Base-by-base conservation (phyloP, 108 stramenopile species). In the Nitzschia inconspicua region DNA sequence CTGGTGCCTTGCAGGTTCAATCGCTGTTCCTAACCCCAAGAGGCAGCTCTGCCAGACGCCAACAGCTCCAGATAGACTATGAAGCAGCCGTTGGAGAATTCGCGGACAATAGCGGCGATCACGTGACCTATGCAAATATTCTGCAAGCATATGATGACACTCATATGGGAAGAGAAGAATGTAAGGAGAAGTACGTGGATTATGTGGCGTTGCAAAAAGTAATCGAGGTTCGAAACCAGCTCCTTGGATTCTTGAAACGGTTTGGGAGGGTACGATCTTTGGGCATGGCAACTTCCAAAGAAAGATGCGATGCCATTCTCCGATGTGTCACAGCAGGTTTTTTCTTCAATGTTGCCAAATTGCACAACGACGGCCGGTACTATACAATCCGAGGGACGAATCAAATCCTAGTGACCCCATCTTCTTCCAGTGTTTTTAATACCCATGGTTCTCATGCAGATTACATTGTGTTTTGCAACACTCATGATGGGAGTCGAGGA, bases 301-400 rank as follows among this genome's bases (percentile, higher is more conserved):
- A 86, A 36, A 48, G 81, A 39, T 88, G 82, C 50, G 70, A 73
- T 51, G 56, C 78, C 14, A 85, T 91, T 46, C 73, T 77, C 22
- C 82, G 89, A 58, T 95, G 93, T 66, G 75, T 98, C 10, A 85
- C 93, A 22, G 77, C 93, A 16, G 97, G 97, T 20, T 95, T 92
- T 50, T 96, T 97, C 68, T 90, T 91, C 68, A 92, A 98, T 68
- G 85, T 82, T 29, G 98, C 98, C 25, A 94, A 88, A 62, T 75
- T 98, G 20, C 65, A 66, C n/a, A 85, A 77, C 24, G 98, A 96
- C 72, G 98, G 98, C 4, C 70, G 83, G 34, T 98, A 98, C 70
- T 93, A 93, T 52, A 96, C 96, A 23, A 56, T 98, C 2, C 73
- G 94, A 16, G 92, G 91, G 16, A 53, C 74, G 23, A 39, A 32